Base-by-base conservation (phyloP, 257 asterid genomes). In the Capsicum pubescens region DNA sequence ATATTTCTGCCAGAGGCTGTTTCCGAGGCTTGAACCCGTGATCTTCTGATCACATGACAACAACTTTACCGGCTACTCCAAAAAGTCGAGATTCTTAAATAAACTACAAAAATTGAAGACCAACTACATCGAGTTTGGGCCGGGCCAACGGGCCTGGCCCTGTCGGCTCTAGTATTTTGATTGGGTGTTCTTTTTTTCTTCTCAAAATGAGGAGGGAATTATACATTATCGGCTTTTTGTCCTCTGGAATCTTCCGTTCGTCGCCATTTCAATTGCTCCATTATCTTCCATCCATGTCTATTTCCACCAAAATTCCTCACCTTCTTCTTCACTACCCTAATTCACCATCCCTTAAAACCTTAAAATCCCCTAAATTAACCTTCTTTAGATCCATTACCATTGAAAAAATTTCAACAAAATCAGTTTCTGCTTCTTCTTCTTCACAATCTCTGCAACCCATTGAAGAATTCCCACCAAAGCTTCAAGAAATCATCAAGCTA, bases 381-480 rank as follows among this genome's bases (percentile, higher is more conserved):
- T 85, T 87, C 81, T 67, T 52, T 42, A 90, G 84, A 83, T 88
- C 91, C 68, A 85, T 93, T 66, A 85, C 89, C 1, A 84, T 91
- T 56, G 90, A 91, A 85, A 89, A 86, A 87, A 52, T 92, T 66
- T 78, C 95, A 68, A 89, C 92, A 9, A 87, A 84, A 55, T 87
- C 92, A 67, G 36, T 84, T 10, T 76, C 66, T 48, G 81, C 92
- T 1, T 35, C 91, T 44, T 44, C 48, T 44, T 44, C 48, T 44
- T 44, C 48, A 44, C 48, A 44, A 55, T 84, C 93, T 42, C 84
- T 89, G 44, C 97, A 94, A 85, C 93, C 95, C 70, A 74, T 93
- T 36, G 94, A 91, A 64, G 95, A 93, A 85, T 89, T 93, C 44
- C 97, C 97, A 10, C 92, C 93, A 7, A 94, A 91, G 91, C 97